Base-by-base conservation (phyloP, 2,329 filamentous ascomycete species). In the Hymenoscyphus fructigenus region DNA sequence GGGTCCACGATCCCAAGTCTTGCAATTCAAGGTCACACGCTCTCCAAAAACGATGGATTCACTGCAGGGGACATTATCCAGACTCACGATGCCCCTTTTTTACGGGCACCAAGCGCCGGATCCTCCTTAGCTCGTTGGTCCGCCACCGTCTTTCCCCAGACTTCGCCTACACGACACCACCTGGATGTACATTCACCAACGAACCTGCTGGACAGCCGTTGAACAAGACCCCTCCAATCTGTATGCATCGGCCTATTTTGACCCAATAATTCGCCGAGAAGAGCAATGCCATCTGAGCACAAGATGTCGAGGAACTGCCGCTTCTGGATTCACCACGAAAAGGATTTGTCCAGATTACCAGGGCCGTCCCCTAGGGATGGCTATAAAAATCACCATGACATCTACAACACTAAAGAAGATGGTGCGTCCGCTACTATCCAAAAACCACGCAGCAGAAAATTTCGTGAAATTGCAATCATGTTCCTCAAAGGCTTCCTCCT, bases 381-480 rank as follows among this genome's bases (percentile, higher is more conserved):
- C 20, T 53, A 53, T 53, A 53, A 53, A 23, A 50, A 50, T 32
- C 23, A 44, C 23, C 57, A 57, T 44, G 38, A 61, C 32, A n/a
- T 38, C 60, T 38, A 38, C 61, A 38, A 66, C n/a, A 12, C 5
- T 34, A 12, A 36, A 12, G n/a, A 26, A 20, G 28, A 38, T 23
- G 32, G n/a, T 15, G 29, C 15, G 23, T 55, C 47, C 14, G n/a
- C 26, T 53, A 60, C 10, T 7, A 14, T 23, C 5, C 20, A 12
- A 23, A 23, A 12, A 15, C 47, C 17, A 17, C 58, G 20, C 14
- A 9, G 38, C 34, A 20, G 41, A 14, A 55, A 41, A 2, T 28
- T 23, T 23, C 38, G 61, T 38, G 38, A 63, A 17, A 56, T 44
- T 20, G 60, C 47, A 57, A 63, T 60, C 50, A 66, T 66, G 64